Evolutionary conservation across 305 asterid genomes (phyloP), one percentile per base, ranked within the genome.

Genomic region (Fraxinus nigra): DNA sequence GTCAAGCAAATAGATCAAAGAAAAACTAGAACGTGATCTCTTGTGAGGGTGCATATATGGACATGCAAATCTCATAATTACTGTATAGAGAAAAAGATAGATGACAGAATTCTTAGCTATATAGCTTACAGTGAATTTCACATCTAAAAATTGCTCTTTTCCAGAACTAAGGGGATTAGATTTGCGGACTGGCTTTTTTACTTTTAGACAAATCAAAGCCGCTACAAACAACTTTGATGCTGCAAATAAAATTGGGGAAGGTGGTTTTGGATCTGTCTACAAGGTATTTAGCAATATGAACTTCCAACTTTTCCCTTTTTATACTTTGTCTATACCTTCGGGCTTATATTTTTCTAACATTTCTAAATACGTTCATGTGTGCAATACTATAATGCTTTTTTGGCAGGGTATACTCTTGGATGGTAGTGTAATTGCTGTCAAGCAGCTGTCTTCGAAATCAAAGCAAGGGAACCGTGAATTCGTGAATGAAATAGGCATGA

Each of bases 221-320:
- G 63, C 63, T 20, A 54, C 63, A 54, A 54, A 54, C 24, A 54
- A 54, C 24, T 54, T 54, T 54, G 63, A 54, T 54, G 63, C 63
- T 54, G 24, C 24, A 54, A 54, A 54, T 16, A 54, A 54, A 54
- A 54, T 54, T 54, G 63, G 63, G 24, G 63, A 54, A 54, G 95
- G 95, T 79, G 95, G 92, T 73, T 91, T 91, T 81, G 95, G 95
- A 38, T 84, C 88, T 35, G 95, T 90, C 54, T 89, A 87, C 86
- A 89, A 87, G 89, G 93, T 88, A 87, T 24, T 18, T 35, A 74
- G 11, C 79, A 40, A 11, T 65, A 38, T 79, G 37, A 11, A 28
- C 73, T 74, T 24, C 18, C 33, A n/a, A n/a, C 37, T 34, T 81
- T 38, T 1, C 32, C 37, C 35, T 48, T 61, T 51, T 40, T 40